Evolutionary conservation across 148 eudicot species (phyloP).

Genomic region (Salicornia ramosissima): DNA sequence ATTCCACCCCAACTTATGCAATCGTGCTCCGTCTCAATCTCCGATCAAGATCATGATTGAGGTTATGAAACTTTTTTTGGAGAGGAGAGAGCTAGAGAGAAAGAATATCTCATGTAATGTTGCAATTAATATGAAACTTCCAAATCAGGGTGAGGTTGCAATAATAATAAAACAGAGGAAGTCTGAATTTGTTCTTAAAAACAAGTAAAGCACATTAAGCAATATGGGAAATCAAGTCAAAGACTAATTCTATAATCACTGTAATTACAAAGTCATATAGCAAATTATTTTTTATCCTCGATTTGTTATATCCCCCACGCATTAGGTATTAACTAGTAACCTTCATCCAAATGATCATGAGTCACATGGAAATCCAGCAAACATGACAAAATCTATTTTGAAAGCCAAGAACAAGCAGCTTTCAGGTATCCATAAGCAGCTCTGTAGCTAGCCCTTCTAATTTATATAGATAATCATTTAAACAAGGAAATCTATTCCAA

Average conservation of each 20-base stretch:
- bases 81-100: neutral
- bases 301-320: neutral
- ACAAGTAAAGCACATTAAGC: too few species aligned
- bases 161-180: too few species aligned
- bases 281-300: neutral
- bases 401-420: neutral
- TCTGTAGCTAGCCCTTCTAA: neutral
- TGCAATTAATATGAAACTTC: neutral
- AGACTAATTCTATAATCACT: neutral
- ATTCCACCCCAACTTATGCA: too few species aligned
- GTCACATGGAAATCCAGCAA: neutral
- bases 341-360: neutral
- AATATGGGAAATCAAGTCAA: neutral
- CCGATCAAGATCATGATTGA: too few species aligned
- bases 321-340: neutral
- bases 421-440: neutral
- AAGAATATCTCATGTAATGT: too few species aligned
- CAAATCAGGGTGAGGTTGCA: too few species aligned
- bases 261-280: neutral
- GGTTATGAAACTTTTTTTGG: too few species aligned
- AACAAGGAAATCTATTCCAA: neutral
- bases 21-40: too few species aligned
- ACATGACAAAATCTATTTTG: neutral
- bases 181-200: too few species aligned
- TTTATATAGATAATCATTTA: neutral